Evolutionary conservation across 2,329 filamentous ascomycete genomes (phyloP), one percentile per base, ranked within the genome.

Genomic region (Gremmenia infestans): DNA sequence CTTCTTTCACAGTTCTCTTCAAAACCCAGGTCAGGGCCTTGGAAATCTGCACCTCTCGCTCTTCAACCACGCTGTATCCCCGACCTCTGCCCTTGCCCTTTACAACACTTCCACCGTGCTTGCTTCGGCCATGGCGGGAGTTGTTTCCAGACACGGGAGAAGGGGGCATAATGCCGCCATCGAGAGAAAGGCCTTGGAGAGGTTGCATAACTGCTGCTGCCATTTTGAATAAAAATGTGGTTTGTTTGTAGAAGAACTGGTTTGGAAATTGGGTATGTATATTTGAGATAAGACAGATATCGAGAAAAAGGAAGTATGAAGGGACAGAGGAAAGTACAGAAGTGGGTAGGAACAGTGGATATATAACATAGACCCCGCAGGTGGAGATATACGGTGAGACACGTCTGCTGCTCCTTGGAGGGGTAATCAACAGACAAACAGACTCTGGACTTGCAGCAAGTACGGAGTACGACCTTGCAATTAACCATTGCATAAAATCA

Each of bases 1-100:
- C 68, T 57, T 68, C 62, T 32, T 72, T 66, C 17, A 65, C 53
- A 17, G 71, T 72, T 39, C 73, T 69, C 66, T 75, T 76, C 51
- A 77, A 61, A 28, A 75, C 69, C 58, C 73, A 75, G 51, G 67
- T 66, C 28, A 77, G 61, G 22, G 74, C 74, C 65, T 76, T 76
- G 59, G 70, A 68, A 50, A 76, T 67, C 54, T 68, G 67, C 8
- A 65, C 66, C 50, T 76, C 73, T 47, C 72, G 67, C 49, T 76
- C 73, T 54, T 75, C 73, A 14, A 73, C 67, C 28, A 75, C 65
- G 55, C 70, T 72, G 67, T 76, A 76, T 12, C 72, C 70, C 17
- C 72, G 68, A 12, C 70, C 69, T 35, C 70, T 63, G 48, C 60
- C 62, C 50, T 68, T 69, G 36, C 58, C 63, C 61, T 74, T 75